Percentiles rank a stretch among this genome's conserved stretches.
Evolutionary conservation across 2,329 filamentous ascomycete species (phyloP).

Genomic region (Corinectria fuckeliana): DNA sequence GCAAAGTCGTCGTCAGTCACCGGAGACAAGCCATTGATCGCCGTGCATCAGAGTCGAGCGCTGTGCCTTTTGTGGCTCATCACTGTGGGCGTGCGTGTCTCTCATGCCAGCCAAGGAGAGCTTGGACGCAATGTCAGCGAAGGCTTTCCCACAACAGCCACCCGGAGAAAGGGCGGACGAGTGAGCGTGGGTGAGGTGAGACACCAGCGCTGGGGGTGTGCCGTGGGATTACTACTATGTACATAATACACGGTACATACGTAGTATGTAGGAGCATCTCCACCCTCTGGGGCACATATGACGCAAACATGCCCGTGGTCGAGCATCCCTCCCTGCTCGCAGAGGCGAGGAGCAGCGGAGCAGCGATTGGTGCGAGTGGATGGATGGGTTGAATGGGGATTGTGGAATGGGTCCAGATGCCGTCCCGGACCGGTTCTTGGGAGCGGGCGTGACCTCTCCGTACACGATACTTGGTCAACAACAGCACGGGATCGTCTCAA

Average conservation of each 20-base stretch:
- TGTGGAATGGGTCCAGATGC: conserved; percentile 29
- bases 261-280: conserved; percentile 28
- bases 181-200: conserved; percentile 31
- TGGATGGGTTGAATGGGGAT: conserved; percentile 23
- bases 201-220: conserved; percentile 28
- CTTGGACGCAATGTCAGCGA: not conserved
- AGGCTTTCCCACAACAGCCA: not conserved
- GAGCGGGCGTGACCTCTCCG: conserved; percentile 17
- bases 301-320: conserved; percentile 37
- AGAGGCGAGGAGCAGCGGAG: conserved; percentile 27
- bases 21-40: conserved; percentile 14
- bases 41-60: conserved; percentile 11
- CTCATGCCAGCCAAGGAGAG: conserved; percentile 5
- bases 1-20: conserved; percentile 8
- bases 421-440: conserved; percentile 30
- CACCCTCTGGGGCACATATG: conserved; percentile 38
- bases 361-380: conserved; percentile 19
- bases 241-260: too few species aligned
- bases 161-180: conserved; percentile 6
- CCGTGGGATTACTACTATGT: conserved; percentile 29
- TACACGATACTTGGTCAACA: conserved; percentile 9
- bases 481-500: conserved; percentile 23
- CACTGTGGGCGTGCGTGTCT: conserved; percentile 19
- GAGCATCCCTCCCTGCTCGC: conserved; percentile 23
- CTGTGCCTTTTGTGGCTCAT: conserved; percentile 20